phyloP scores from a whole-genome alignment of 805 yeast genomes.

The Wickerhamomyces kurtzmanii region DNA sequence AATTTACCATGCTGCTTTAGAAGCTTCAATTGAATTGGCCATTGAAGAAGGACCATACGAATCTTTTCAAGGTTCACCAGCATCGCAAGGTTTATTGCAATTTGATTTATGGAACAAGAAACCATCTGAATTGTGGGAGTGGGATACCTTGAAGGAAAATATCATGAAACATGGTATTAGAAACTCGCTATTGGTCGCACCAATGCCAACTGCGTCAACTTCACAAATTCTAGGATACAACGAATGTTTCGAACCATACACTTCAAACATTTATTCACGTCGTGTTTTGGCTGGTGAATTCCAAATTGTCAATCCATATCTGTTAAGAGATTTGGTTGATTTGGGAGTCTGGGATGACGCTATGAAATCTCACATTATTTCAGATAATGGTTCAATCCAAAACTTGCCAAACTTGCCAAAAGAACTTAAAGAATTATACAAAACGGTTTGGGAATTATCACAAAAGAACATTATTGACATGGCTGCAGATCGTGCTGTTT shows the following conservation, averaged over 20 bases:
- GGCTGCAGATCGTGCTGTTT: constrained; percentile 79
- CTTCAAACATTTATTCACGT: constrained; percentile 86
- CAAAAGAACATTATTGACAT: constrained; percentile 79
- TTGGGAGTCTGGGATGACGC: constrained; percentile 76
- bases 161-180: constrained; percentile 62
- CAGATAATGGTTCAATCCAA: constrained; percentile 82
- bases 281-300: constrained; percentile 91
- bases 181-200: constrained; percentile 83
- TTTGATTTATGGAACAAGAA: constrained; percentile 79
- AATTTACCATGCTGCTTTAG: constrained; percentile 88
- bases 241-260: constrained; percentile 94
- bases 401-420: constrained; percentile 63
- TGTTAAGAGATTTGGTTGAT: constrained; percentile 72
- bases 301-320: constrained; percentile 84
- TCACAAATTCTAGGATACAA: constrained; percentile 91
- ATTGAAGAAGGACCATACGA: constrained; percentile 57
- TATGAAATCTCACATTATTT: constrained; percentile 68
- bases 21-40: constrained; percentile 80
- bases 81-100: constrained; percentile 77
- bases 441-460: constrained; percentile 94
- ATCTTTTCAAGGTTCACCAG: constrained; percentile 78
- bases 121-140: constrained; percentile 80
- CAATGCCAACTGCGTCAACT: constrained; percentile 98
- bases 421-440: constrained; percentile 68
- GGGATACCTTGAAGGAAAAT: constrained; percentile 61